Percentiles rank a stretch among this genome's conserved stretches.
phyloP scores from a whole-genome alignment of 208 protist genomes.

The Trypanosoma caninum region DNA sequence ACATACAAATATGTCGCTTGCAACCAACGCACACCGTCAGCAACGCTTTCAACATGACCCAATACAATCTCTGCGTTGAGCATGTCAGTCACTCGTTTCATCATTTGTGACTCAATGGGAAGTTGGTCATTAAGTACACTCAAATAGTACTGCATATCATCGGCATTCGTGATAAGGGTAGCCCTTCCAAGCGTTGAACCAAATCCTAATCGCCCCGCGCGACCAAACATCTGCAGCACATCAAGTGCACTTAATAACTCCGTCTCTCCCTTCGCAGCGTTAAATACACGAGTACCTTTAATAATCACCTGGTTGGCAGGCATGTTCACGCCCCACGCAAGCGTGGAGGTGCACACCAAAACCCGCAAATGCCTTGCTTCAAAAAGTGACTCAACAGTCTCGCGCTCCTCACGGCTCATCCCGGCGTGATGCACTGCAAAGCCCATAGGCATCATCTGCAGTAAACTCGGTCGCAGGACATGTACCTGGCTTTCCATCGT shows the following conservation, averaged over 20 bases:
- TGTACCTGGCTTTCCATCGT: slow-evolving; percentile 27
- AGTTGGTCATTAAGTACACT: slow-evolving; percentile 98
- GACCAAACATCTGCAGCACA: slow-evolving; percentile 99
- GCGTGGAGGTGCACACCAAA: slow-evolving; percentile 98
- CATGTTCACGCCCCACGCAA: slow-evolving; percentile 99
- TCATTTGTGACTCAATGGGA: slow-evolving; percentile 99
- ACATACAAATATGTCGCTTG: slow-evolving; percentile 98
- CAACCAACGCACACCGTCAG: slow-evolving; percentile 98
- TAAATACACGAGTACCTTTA: slow-evolving; percentile 99
- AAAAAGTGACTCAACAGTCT: slow-evolving; percentile 98
- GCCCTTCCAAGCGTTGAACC: slow-evolving; percentile 94
- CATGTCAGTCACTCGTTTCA: slow-evolving; percentile 94
- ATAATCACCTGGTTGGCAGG: slow-evolving; percentile 99
- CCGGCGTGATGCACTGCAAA: slow-evolving; percentile 99
- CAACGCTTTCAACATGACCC: slow-evolving; percentile 91
- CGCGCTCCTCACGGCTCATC: slow-evolving; percentile 93
- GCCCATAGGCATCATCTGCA: slow-evolving; percentile 92
- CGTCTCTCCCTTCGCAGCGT: slow-evolving; percentile 94
- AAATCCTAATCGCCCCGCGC: slow-evolving; percentile 96
- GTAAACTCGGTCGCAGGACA: slow-evolving; percentile 44
- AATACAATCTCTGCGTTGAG: slow-evolving; percentile 99
- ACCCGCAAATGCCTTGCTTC: slow-evolving; percentile 94
- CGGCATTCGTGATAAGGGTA: slow-evolving; percentile 95
- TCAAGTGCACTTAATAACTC: slow-evolving; percentile 97
- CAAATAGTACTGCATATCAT: slow-evolving; percentile 98